Evolutionary conservation across 495 filamentous ascomycete genomes (phyloP).

Genomic region (Neurospora africana): DNA sequence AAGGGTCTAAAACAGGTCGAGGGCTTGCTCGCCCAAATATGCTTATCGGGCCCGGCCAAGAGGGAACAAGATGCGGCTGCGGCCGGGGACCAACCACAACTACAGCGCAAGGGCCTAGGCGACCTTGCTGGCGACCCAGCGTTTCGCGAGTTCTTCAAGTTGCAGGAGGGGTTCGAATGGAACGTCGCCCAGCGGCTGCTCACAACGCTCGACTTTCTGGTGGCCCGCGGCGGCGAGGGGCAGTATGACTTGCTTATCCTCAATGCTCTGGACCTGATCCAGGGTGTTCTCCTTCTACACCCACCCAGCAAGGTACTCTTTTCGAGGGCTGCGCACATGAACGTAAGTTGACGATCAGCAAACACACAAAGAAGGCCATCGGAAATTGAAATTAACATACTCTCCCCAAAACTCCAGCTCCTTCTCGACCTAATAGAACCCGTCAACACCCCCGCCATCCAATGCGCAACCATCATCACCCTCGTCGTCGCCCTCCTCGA

Average conservation of each 20-base stretch:
- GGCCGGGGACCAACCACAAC: constrained; percentile 19
- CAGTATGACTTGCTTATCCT: constrained; percentile 86
- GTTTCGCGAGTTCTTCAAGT: constrained; percentile 90
- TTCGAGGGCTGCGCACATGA: constrained; percentile 88
- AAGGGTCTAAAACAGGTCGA: constrained; percentile 95
- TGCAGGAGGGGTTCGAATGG: constrained; percentile 97
- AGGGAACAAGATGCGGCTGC: constrained; percentile 9
- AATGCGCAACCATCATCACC: constrained; percentile 78
- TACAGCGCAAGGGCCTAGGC: constrained; percentile 48
- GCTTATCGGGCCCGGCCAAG: constrained; percentile 51
- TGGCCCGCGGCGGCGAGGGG: constrained; percentile 67
- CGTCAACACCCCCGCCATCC: constrained; percentile 81
- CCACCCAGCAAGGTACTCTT: constrained; percentile 86
- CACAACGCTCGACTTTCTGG: constrained; percentile 74
- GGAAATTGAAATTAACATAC: background rate
- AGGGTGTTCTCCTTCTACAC: constrained; percentile 83
- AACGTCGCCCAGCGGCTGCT: constrained; percentile 86
- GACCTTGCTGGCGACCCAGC: constrained; percentile 75
- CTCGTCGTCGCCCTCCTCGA: constrained; percentile 82
- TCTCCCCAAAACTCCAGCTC: constrained; percentile 34
- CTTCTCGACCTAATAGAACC: constrained; percentile 92
- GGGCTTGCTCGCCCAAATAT: constrained; percentile 91
- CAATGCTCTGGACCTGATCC: constrained; percentile 78
- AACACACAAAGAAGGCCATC: background rate
- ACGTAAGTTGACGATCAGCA: constrained; percentile 36